phyloP scores from a whole-genome alignment of 2,329 filamentous ascomycete genomes.

The Aureobasidium sp. region DNA sequence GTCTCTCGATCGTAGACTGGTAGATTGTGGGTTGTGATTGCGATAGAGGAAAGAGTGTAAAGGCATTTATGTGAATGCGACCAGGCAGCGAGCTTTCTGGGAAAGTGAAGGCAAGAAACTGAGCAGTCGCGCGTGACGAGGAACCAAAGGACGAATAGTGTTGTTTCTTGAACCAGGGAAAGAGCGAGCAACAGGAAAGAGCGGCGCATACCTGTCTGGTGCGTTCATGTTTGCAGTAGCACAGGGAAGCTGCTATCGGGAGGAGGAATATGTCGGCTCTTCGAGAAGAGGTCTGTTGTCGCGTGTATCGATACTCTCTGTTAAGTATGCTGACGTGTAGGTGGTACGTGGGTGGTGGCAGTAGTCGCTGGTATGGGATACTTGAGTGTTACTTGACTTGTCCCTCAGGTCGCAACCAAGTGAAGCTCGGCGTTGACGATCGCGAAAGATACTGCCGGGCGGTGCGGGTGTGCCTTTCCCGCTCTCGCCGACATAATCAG shows the following conservation, averaged over 20 bases:
- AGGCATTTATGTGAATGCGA: not conserved
- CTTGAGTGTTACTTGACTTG: not conserved
- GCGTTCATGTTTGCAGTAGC: conserved; percentile 42
- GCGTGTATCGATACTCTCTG: not conserved
- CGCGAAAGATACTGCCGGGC: conserved; percentile 9
- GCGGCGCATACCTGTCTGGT: conserved; percentile 43
- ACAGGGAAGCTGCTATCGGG: not conserved
- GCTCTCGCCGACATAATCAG: not conserved
- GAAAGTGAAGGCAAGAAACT: not conserved
- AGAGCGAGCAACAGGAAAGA: conserved; percentile 3
- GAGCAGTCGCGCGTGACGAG: not conserved
- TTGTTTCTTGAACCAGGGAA: not conserved
- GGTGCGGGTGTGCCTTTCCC: not conserved
- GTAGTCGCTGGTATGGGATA: conserved; percentile 6
- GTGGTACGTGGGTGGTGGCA: not conserved
- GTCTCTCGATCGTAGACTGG: not conserved
- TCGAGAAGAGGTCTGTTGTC: not conserved
- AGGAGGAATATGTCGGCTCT: not conserved
- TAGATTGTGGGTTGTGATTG: not conserved
- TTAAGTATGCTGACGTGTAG: not conserved
- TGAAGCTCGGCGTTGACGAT: not conserved
- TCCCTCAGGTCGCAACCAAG: not conserved
- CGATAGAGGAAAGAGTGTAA: not conserved
- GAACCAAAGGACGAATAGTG: not conserved
- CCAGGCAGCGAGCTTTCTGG: not conserved